Conservation (phyloP, 1,139 yeast genomes). For the Yamadazyma dushanensis region DNA sequence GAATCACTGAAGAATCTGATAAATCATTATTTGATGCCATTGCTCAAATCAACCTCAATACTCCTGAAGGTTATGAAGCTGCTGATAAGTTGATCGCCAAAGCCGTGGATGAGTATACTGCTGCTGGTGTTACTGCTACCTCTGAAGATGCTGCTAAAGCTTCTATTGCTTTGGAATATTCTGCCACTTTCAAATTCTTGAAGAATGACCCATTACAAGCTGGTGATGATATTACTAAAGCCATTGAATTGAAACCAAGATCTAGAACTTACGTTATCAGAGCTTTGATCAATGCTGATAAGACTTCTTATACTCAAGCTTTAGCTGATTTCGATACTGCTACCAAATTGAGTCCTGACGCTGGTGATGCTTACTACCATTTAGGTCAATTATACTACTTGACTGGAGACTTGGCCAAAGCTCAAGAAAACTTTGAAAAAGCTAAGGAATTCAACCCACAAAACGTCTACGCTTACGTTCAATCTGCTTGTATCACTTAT, state of each 20-base stretch:
- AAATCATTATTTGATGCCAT: conserved; percentile 69
- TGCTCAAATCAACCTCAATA: conserved; percentile 59
- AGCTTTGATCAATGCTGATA: conserved; percentile 85
- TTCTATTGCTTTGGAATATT: conserved; percentile 74
- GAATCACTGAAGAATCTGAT: conserved; percentile 53
- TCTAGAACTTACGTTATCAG: conserved; percentile 81
- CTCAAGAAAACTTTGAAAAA: conserved; percentile 73
- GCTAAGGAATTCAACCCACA: conserved; percentile 73
- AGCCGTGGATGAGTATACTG: conserved; percentile 60
- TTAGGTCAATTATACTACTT: conserved; percentile 90
- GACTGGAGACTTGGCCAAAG: conserved; percentile 71
- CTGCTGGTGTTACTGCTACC: conserved; percentile 33
- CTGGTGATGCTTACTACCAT: conserved; percentile 89
- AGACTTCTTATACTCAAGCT: conserved; percentile 61
- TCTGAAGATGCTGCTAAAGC: conserved; percentile 53
- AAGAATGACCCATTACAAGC: conserved; percentile 71
- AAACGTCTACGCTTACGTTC: conserved; percentile 85
- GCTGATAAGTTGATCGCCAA: conserved; percentile 71
- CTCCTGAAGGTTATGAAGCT: conserved; percentile 68
- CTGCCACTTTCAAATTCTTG: conserved; percentile 81
- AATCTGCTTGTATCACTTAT: conserved; percentile 89
- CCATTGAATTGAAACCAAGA: conserved; percentile 71
- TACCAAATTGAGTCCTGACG: conserved; percentile 62
- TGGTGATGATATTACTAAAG: conserved; percentile 55
- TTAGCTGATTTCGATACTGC: conserved; percentile 74